Percentiles rank a stretch among this genome's conserved stretches.
Evolutionary conservation across 306 rosid species (phyloP).

Genomic region (Citrullus amarus): DNA sequence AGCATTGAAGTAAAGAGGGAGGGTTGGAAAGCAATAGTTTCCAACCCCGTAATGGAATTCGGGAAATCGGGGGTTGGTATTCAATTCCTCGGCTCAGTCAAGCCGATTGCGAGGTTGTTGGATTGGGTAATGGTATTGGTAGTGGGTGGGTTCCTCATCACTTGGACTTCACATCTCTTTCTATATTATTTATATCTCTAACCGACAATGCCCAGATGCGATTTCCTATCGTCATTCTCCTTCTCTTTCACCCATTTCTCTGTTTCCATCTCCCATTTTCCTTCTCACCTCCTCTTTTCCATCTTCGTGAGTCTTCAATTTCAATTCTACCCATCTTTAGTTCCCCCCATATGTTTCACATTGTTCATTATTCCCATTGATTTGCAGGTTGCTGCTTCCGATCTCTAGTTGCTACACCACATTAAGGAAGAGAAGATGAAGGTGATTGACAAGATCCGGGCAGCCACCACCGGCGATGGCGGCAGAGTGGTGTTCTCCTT

Average conservation of each 20-base stretch:
- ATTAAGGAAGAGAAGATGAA: slow-evolving; percentile 26
- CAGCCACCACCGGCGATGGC: slow-evolving; percentile 25
- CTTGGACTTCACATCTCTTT: not conserved
- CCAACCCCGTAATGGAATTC: not conserved
- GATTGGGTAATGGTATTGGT: not conserved
- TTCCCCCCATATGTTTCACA: not conserved
- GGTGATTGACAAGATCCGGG: slow-evolving; percentile 71
- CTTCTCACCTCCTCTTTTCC: not conserved
- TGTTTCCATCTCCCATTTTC: not conserved
- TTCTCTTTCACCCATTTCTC: not conserved
- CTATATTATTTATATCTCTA: not conserved
- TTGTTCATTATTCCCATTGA: not conserved
- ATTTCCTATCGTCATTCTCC: not conserved
- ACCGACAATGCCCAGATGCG: not conserved
- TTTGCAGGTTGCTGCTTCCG: not conserved
- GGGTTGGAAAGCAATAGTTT: not conserved
- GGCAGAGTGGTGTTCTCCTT: slow-evolving; percentile 72
- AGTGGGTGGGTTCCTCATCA: not conserved
- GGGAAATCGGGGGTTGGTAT: slow-evolving; percentile 7
- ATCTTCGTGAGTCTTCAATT: not conserved
- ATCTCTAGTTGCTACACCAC: not conserved
- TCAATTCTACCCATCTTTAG: not conserved
- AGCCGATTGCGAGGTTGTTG: slow-evolving; percentile 5
- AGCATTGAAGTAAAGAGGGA: too few relatives aligned
- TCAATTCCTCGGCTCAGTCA: not conserved